Base-by-base conservation (phyloP, 768 basidiomycete genomes). In the Calvatia gigantea region DNA sequence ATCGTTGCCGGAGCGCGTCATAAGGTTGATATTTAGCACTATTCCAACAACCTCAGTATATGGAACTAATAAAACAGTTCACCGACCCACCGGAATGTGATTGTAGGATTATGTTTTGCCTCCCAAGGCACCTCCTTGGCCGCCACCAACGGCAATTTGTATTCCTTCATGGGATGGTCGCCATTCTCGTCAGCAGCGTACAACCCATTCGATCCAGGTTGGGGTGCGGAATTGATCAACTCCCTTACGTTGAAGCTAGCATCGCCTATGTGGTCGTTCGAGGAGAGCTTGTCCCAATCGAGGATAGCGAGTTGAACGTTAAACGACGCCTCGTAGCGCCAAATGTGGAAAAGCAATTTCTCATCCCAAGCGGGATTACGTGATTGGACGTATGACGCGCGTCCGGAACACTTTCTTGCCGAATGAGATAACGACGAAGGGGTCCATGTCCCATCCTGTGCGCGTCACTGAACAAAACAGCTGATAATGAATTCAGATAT, bases 321-420 rank as follows among this genome's bases (percentile, higher is more conserved):
- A n/a, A n/a, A n/a, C n/a, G n/a, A n/a, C n/a, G n/a, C n/a, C n/a
- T n/a, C n/a, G n/a, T n/a, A n/a, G n/a, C n/a, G n/a, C n/a, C n/a
- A n/a, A n/a, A n/a, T n/a, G n/a, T n/a, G n/a, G n/a, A n/a, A n/a
- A n/a, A n/a, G n/a, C n/a, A n/a, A n/a, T n/a, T n/a, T 94, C 73
- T 98, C 94, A 59, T 98, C 91, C 91, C 94, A 98, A 1, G 79
- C 78, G 0, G 96, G 96, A 66, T 91, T 93, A 55, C 72, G 73
- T 0, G 83, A 86, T 69, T 94, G n/a, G 92, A 2, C 93, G 82
- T 52, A 94, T 85, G 23, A 94, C 85, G 29, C 90, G 86, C 0
- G 95, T 98, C 2, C 95, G 81, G 73, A 98, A 98, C 3, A 98
- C 91, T 68, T 97, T 98, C 75, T 94, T 95, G 27, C 94, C 92